Evolutionary conservation across 2,329 filamentous ascomycete species (phyloP), one percentile per base, ranked within the genome.

Genomic region (Ophiosphaerella narmari): DNA sequence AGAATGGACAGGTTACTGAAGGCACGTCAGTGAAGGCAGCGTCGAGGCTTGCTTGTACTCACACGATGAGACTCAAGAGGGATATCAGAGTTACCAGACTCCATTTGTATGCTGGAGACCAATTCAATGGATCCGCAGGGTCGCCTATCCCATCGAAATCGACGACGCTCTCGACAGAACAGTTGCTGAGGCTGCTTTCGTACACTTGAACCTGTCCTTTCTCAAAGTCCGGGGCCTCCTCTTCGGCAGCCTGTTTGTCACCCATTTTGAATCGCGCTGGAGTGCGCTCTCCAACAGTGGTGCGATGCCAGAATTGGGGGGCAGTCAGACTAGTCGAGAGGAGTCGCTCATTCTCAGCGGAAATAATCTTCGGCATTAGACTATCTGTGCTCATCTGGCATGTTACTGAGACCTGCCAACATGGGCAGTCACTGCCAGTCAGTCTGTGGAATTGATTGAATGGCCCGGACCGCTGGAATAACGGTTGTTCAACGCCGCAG

Each of bases 1-100:
- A 29, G 60, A 60, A 13, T 62, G 62, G 31, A 5, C 36, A 16
- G 21, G 29, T 42, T 39, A 24, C 44, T 60, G 21, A 56, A 11
- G 26, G 50, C 40, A 32, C 4, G 11, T 14, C 14, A 13, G 29
- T 39, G 18, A 5, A 12, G 7, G 35, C 2, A 14, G 12, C 24
- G n/a, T 8, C 6, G 23, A 21, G 12, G 16, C 6, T 16, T 4
- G 5, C 3, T 2, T 8, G 13, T 43, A 50, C 44, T 42, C 59
- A 65, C 63, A 65, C 62, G 13, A 59, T 62, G 36, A 65, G 63
- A 7, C 60, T 57, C 44, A 58, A 55, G 16, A 45, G 48, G 6
- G 62, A 57, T 35, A 66, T 52, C 29, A 66, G 34, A n/a, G 51
- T 38, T n/a, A 65, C 62, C 35, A 66, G 53, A 18, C 41, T 45